A percentile compares a stretch with the other conserved stretches of the same genome.
Conservation (phyloP, 495 filamentous ascomycete genomes). For the Talaromyces thailandensis region DNA sequence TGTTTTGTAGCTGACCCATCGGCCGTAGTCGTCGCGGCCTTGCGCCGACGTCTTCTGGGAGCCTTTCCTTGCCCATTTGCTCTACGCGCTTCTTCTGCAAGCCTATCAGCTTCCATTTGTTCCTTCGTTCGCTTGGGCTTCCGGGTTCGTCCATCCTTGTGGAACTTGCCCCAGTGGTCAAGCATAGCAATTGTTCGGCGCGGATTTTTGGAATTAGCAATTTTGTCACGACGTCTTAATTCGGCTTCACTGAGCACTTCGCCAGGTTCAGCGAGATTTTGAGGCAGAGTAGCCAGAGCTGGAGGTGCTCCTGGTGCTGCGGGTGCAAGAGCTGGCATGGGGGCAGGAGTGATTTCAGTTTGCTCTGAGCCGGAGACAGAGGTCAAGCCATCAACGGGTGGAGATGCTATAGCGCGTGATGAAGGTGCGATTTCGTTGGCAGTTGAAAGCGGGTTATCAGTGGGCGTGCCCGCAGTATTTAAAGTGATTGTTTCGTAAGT, state of each 20-base stretch:
- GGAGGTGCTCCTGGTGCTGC: constrained; percentile 7
- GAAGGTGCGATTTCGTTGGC: neutral
- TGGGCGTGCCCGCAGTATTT: neutral
- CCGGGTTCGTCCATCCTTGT: constrained; percentile 31
- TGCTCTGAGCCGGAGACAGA: neutral
- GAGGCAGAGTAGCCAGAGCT: constrained; percentile 4
- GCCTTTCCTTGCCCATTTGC: constrained; percentile 11
- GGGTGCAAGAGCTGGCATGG: constrained; percentile 3
- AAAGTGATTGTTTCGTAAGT: neutral
- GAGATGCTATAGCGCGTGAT: neutral
- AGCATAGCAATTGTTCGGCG: constrained; percentile 41
- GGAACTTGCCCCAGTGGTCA: constrained; percentile 40
- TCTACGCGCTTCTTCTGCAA: constrained; percentile 18
- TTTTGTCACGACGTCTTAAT: constrained; percentile 26
- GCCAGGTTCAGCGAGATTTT: constrained; percentile 3
- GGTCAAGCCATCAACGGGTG: neutral
- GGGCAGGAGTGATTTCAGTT: neutral
- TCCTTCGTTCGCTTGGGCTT: constrained; percentile 41
- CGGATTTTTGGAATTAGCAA: constrained; percentile 40
- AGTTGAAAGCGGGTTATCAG: neutral
- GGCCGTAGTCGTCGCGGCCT: neutral
- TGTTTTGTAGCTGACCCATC: neutral
- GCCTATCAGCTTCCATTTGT: constrained; percentile 35
- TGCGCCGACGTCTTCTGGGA: constrained; percentile 15
- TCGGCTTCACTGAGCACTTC: constrained; percentile 24